phyloP scores from a whole-genome alignment of 768 basidiomycete species.

The Boletales sp. region DNA sequence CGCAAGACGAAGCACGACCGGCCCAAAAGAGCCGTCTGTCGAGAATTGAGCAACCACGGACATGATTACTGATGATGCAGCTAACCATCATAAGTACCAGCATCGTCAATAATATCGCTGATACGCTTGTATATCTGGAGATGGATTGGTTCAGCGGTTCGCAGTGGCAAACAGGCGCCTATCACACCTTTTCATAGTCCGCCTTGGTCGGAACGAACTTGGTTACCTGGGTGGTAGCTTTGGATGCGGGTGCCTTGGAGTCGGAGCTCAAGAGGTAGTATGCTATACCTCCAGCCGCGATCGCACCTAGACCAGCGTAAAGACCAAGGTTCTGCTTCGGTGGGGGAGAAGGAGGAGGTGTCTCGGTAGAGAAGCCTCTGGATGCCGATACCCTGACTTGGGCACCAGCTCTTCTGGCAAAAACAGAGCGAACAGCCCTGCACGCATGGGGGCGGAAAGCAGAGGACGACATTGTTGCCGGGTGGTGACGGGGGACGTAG shows the following conservation, averaged over 20 bases:
- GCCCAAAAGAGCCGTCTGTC: constrained; percentile 84
- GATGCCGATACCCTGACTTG: constrained; percentile 40
- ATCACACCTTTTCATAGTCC: constrained; percentile 82
- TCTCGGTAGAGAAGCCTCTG: constrained; percentile 58
- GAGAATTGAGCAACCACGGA: constrained; percentile 1
- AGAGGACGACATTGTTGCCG: constrained; percentile 49
- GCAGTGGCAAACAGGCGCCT: not conserved
- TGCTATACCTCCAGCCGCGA: constrained; percentile 56
- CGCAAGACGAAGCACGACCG: constrained; percentile 83
- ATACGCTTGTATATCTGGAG: constrained; percentile 85
- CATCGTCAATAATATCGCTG: constrained; percentile 71
- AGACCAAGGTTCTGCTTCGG: constrained; percentile 57
- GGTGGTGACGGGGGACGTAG: constrained; percentile 6
- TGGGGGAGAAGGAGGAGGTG: constrained; percentile 31
- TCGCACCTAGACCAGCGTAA: constrained; percentile 59
- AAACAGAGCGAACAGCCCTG: constrained; percentile 35
- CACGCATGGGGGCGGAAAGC: constrained; percentile 48
- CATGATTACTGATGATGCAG: constrained; percentile 6
- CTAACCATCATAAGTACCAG: constrained; percentile 75
- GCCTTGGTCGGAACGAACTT: constrained; percentile 75
- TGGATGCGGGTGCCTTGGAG: constrained; percentile 48
- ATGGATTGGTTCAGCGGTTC: not conserved
- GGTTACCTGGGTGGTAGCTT: constrained; percentile 57
- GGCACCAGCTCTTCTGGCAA: constrained; percentile 23
- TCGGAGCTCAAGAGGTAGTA: constrained; percentile 58